Evolutionary conservation across 768 basidiomycete species (phyloP).

Genomic region (Clavaria fumosa): DNA sequence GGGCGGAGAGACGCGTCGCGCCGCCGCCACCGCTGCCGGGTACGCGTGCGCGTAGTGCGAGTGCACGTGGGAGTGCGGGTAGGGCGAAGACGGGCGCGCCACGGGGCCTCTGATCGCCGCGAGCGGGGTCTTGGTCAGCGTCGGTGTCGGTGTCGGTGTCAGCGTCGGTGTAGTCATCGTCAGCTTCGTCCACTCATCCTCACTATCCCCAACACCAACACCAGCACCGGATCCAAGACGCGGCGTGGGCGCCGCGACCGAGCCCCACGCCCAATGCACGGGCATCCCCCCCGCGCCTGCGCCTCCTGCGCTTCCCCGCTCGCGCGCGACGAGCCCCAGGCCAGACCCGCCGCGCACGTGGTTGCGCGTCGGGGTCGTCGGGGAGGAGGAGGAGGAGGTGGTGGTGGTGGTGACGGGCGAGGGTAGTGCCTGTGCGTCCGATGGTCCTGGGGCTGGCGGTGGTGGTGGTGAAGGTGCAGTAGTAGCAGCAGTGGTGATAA

Average conservation of each 20-base stretch:
- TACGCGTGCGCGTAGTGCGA: neutral
- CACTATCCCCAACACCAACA: neutral
- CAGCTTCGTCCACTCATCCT: no score
- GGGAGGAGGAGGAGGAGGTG: conserved; percentile 5
- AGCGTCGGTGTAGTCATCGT: no score
- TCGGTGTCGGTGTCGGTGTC: no score
- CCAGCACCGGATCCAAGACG: no score
- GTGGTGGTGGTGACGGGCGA: conserved; percentile 5
- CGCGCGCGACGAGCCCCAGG: no score
- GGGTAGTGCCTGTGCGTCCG: neutral
- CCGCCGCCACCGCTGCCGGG: neutral
- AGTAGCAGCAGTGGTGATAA: neutral
- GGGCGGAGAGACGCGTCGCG: no score
- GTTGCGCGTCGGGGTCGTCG: conserved; percentile 6
- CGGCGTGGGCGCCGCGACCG: no score
- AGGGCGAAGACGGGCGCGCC: neutral
- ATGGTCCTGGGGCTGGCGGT: no score
- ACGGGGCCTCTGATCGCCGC: no score
- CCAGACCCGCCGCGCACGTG: no score
- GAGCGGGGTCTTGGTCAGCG: no score
- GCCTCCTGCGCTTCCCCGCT: no score
- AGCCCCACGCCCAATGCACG: conserved; percentile 8
- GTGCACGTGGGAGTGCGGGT: neutral
- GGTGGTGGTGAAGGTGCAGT: neutral
- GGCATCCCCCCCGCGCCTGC: conserved; percentile 1